Evolutionary conservation across 164 flowering plant genomes (phyloP), one percentile per base, ranked within the genome.

Genomic region (Liquidambar formosana): DNA sequence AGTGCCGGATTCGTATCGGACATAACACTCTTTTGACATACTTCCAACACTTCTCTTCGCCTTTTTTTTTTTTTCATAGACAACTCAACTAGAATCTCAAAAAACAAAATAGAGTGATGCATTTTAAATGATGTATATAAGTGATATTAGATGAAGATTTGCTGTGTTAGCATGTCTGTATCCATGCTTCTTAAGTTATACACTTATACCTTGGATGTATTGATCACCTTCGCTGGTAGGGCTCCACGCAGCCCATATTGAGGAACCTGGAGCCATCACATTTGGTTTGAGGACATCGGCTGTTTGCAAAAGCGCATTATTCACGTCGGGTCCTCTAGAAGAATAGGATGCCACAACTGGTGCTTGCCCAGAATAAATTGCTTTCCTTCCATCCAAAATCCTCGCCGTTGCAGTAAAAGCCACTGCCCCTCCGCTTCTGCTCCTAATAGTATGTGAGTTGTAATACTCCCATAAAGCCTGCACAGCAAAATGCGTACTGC

Each of bases 171-270:
- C n/a, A n/a, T n/a, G n/a, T n/a, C n/a, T n/a, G n/a, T n/a, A n/a
- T n/a, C n/a, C n/a, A n/a, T n/a, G n/a, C n/a, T n/a, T n/a, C n/a
- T n/a, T n/a, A n/a, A n/a, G n/a, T n/a, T n/a, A n/a, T n/a, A n/a
- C n/a, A n/a, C n/a, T n/a, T n/a, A n/a, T n/a, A n/a, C n/a, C n/a
- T n/a, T n/a, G n/a, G n/a, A n/a, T 71, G 53, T 75, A 38, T 28
- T 62, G 73, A 59, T 85, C 84, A 69, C 82, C 88, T 71, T 78
- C 82, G 62, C 92, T 82, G 62, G 67, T 77, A 11, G 84, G 83
- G 51, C 83, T 79, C 91, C 91, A 85, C 6, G 89, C 86, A 38
- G 89, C 87, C 89, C 89, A 87, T 64, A 85, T 85, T 41, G 84
- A 80, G 62, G 91, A 85, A 0, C 87, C 91, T 18, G 91, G 91